Evolutionary conservation across 1,284 basidiomycete genomes (phyloP), one percentile per base, ranked within the genome.

Genomic region (Pisolithus thermaeus): DNA sequence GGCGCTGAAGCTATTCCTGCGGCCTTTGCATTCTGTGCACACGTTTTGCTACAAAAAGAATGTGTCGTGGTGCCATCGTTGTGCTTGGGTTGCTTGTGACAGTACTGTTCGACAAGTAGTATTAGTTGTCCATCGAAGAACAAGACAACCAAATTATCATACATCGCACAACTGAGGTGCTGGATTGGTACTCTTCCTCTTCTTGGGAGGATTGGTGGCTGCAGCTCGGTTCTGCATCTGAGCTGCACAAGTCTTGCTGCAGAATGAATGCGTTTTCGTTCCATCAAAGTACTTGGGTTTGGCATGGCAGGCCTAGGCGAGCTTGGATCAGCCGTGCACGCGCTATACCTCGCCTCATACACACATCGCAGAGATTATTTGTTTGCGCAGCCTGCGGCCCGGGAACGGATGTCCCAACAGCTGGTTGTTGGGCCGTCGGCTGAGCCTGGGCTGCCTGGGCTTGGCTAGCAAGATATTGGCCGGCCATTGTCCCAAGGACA

Each of bases 41-140:
- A 83, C 7, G 78, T 73, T 58, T 78, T 81, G 60, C 79, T 69
- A 58, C 81, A 83, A 60, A 73, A 83, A 16, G 76, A 72, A 61
- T 81, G 79, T 3, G 68, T 74, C 42, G 70, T 74, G 14, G 69
- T 70, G 16, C 79, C 77, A 58, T 83, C 81, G 35, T 69, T 69
- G 53, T 75, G 74, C 57, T 79, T 80, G 36, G 80, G 79, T 28
- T 78, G 71, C 50, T 69, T 71, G 53, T 76, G 74, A 60, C 80
- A 82, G 35, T 61, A 57, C 68, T 71, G 41, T 16, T 36, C 4
- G n/a, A 45, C 27, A 53, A 36, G 47, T 51, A 50, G 47, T 51
- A 50, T 61, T 49, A 53, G 39, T 52, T 46, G 55, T 52, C 7
- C n/a, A 25, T 23, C 50, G 28, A 42, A 43, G 14, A 35, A 22